These are phyloP conservation scores for Bretschneidera sinensis DNA, from an alignment of 345 rosid genomes.

Conservation along the genomic window DNA sequence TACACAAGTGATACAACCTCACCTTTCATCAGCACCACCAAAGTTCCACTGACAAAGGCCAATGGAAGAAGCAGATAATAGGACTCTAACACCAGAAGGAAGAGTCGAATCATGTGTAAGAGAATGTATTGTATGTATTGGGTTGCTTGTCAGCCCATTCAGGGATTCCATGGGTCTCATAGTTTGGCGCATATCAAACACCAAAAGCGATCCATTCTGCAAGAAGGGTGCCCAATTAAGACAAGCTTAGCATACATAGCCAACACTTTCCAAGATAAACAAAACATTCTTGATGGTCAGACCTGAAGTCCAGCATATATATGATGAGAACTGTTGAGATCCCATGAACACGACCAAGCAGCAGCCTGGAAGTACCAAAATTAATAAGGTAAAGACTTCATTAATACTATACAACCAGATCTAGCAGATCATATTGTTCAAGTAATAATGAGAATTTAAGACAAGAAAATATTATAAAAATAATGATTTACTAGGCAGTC, in stretches of 20 bases:
- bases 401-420: not conserved
- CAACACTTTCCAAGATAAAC: conserved; percentile 2
- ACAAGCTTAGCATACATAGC: not conserved
- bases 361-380: conserved; percentile 43
- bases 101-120: conserved; percentile 31
- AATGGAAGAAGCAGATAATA: conserved; percentile 77
- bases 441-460: not conserved
- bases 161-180: conserved; percentile 44
- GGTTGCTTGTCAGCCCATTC: conserved; percentile 61
- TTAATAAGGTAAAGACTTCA: conserved; percentile 4
- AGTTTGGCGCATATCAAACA: conserved; percentile 83
- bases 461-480: not conserved
- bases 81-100: conserved; percentile 32
- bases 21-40: conserved; percentile 54
- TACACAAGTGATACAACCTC: conserved; percentile 12
- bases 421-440: not conserved
- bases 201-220: conserved; percentile 71
- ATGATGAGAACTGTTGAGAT: conserved; percentile 48
- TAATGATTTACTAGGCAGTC: not conserved
- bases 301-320: conserved; percentile 91
- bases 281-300: conserved; percentile 14
- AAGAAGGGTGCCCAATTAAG: conserved; percentile 8
- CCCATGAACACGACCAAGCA: conserved; percentile 99
- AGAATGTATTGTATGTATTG: conserved; percentile 65
- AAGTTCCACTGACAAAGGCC: conserved; percentile 79